phyloP scores from a whole-genome alignment of 768 basidiomycete species.

The Kwoniella botswanensis region DNA sequence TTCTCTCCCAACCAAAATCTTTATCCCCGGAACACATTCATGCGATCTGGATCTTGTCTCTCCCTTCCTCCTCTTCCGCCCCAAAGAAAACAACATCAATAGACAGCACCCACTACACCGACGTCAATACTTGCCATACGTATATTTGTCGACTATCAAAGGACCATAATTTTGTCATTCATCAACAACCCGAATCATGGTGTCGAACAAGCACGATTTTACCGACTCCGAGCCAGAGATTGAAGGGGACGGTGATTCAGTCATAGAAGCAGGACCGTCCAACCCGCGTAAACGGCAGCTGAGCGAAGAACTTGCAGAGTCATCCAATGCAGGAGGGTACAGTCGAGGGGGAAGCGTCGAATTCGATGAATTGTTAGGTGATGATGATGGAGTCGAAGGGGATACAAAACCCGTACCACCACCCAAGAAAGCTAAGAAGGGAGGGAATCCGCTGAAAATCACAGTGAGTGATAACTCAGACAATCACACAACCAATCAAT shows the following conservation, averaged over 20 bases:
- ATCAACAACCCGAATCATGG: neutral
- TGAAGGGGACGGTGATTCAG: constrained; percentile 7
- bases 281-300: constrained; percentile 3
- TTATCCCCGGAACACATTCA: no score
- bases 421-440: constrained; percentile 14
- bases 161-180: no score
- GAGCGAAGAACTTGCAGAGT: neutral
- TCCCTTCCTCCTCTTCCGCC: no score
- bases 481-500: neutral
- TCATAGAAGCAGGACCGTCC: constrained; percentile 5
- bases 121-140: no score
- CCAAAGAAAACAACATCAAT: no score
- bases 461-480: constrained; percentile 17
- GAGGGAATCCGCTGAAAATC: constrained; percentile 27
- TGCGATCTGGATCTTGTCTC: no score
- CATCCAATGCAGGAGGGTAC: constrained; percentile 4
- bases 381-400: constrained; percentile 9
- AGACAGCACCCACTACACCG: no score
- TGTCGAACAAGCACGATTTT: constrained; percentile 32
- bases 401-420: constrained; percentile 9
- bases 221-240: constrained; percentile 39
- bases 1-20: no score
- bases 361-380: neutral
- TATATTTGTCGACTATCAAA: no score
- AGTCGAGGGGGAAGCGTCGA: constrained; percentile 16